Conservation (phyloP, 2,329 filamentous ascomycete genomes). For the Decorospora gaudefroyi region DNA sequence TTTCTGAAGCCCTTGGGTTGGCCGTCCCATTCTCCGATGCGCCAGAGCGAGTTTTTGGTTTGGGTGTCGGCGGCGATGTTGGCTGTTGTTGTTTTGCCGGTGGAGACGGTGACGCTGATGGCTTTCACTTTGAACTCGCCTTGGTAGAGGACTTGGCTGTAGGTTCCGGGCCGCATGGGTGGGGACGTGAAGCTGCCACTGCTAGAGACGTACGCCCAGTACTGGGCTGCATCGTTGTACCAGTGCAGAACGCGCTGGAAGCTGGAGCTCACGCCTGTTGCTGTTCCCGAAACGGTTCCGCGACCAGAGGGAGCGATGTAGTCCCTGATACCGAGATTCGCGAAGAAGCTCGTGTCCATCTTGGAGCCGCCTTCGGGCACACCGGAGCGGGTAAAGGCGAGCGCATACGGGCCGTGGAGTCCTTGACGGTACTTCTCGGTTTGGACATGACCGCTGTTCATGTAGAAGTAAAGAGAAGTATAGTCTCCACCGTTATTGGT, state of each 20-base stretch:
- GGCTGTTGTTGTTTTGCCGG: conserved; percentile 55
- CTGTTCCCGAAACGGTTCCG: conserved; percentile 65
- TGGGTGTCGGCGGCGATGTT: conserved; percentile 58
- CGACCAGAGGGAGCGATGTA: conserved; percentile 62
- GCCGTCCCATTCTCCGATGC: conserved; percentile 69
- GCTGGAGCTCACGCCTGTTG: conserved; percentile 58
- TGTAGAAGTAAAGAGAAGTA: conserved; percentile 68
- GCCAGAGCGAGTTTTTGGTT: conserved; percentile 61
- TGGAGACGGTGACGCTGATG: conserved; percentile 52
- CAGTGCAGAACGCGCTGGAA: conserved; percentile 67
- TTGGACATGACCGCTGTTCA: conserved; percentile 64
- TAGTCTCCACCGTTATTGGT: conserved; percentile 64
- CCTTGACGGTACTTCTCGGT: conserved; percentile 66
- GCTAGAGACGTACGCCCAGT: conserved; percentile 64
- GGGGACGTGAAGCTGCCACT: conserved; percentile 65
- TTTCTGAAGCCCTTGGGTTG: conserved; percentile 65
- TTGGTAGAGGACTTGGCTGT: conserved; percentile 70
- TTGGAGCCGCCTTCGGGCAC: conserved; percentile 52
- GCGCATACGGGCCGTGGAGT: conserved; percentile 67
- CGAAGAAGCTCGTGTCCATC: conserved; percentile 64
- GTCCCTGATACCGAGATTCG: conserved; percentile 60
- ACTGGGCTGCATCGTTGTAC: conserved; percentile 66
- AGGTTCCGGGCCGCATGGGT: conserved; percentile 68
- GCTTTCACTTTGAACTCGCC: conserved; percentile 61
- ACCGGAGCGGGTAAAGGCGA: conserved; percentile 63